Base-by-base conservation (phyloP, 2,329 filamentous ascomycete species). In the Sarocladiaceae sp. region DNA sequence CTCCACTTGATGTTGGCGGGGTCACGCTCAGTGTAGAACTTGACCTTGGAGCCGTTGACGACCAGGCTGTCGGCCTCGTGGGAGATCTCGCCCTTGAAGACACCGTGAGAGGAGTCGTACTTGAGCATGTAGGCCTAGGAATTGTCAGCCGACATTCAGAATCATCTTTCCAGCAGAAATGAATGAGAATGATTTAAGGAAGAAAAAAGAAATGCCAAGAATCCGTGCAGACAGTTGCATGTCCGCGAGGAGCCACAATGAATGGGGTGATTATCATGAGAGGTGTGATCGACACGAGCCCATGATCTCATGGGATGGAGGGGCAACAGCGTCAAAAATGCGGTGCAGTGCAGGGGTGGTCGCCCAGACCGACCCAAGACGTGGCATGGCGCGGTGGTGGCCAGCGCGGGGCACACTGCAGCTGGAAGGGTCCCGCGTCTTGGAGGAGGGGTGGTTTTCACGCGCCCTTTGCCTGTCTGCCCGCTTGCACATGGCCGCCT, bases 71-170 rank as follows among this genome's bases (percentile, higher is more conserved):
- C 84, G 63, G 73, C 73, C 56, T 84, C 79, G 71, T 87, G 78
- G 74, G 85, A 75, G 74, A 97, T 84, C 56, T 87, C 86, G 65
- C 93, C 93, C 82, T 97, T 95, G 88, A 97, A 99, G 72, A 83
- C 72, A 65, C 94, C 94, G 84, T 99, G 94, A 74, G 89, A 91
- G 66, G 89, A 91, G 83, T 99, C 94, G 76, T 97, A 97, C 83
- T 96, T 95, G 79, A 99, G 88, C 94, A 97, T 97, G 86, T 97
- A 97, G 71, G 88, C 90, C 91, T 96, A 29, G 59, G 36, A 49
- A 52, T 48, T 12, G 47, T 56, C 39, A 57, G 52, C 20, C 23
- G 37, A 20, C 10, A 23, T 8, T 13, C 20, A 25, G 28, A 40
- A 20, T 33, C 22, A 4, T 15, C 22, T 4, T 23, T 10, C 8